Percentiles rank a stretch among this genome's conserved stretches.
Evolutionary conservation across 768 basidiomycete genomes (phyloP).

Genomic region (Suillus variegatus): DNA sequence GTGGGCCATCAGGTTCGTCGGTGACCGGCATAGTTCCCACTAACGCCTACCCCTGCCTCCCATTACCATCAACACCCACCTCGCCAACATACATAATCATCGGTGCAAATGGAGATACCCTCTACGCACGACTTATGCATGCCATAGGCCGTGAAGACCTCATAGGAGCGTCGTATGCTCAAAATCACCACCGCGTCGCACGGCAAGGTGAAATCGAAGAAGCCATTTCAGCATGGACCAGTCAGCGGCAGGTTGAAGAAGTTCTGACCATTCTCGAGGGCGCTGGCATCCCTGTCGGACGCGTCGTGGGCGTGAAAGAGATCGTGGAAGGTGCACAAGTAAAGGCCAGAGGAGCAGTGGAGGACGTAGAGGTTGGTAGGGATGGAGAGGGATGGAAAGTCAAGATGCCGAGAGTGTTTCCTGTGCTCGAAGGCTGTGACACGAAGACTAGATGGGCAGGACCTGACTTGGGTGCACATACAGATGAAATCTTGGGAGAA

Average conservation of each 20-base stretch:
- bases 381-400: conserved; percentile 54
- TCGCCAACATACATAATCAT: conserved; percentile 64
- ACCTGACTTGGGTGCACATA: conserved; percentile 64
- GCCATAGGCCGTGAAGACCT: conserved; percentile 61
- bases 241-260: conserved; percentile 48
- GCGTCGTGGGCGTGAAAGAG: conserved; percentile 63
- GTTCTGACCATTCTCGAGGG: conserved; percentile 50
- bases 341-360: conserved; percentile 53
- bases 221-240: conserved; percentile 65
- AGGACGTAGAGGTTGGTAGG: conserved; percentile 55
- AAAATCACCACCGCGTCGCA: conserved; percentile 43
- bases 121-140: conserved; percentile 68
- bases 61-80: conserved; percentile 39
- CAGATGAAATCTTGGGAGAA: conserved; percentile 49
- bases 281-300: conserved; percentile 64
- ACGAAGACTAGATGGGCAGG: conserved; percentile 67
- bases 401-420: conserved; percentile 69
- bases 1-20: conserved; percentile 74
- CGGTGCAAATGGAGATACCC: conserved; percentile 70
- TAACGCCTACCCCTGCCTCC: conserved; percentile 70
- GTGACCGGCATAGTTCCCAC: conserved; percentile 77
- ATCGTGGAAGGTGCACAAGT: conserved; percentile 61
- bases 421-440: conserved; percentile 59
- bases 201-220: conserved; percentile 55
- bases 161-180: conserved; percentile 50